These are phyloP conservation scores for Amoeboaphelidium protococcarum DNA, from an alignment of 371 early-diverging fungal species.

Conservation along the genomic window DNA sequence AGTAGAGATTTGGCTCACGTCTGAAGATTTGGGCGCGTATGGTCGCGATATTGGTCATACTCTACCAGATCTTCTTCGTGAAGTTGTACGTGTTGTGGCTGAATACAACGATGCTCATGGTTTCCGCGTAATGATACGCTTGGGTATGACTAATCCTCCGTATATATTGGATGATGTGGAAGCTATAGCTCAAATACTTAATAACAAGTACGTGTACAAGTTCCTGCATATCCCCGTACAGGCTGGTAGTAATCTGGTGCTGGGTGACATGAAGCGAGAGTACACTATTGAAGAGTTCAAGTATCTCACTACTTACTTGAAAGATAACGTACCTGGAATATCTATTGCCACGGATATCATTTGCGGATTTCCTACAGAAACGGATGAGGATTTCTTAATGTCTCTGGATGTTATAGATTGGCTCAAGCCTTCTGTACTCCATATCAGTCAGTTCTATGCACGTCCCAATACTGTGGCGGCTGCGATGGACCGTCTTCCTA, in stretches of 20 bases:
- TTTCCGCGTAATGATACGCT: constrained; percentile 14
- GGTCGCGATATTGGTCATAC: constrained; percentile 18
- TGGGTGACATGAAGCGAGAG: constrained; percentile 18
- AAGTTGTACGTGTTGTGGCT: constrained; percentile 13
- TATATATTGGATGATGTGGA: constrained; percentile 22
- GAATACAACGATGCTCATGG: constrained; percentile 4
- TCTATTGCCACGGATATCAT: constrained; percentile 21
- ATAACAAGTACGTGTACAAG: constrained; percentile 16
- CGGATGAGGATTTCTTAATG: constrained; percentile 16
- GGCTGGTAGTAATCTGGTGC: constrained; percentile 13
- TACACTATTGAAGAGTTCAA: constrained; percentile 17
- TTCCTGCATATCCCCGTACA: constrained; percentile 26
- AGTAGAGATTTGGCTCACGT: constrained; percentile 24
- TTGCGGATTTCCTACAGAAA: constrained; percentile 23
- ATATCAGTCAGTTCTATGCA: constrained; percentile 24
- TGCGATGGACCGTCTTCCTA: constrained; percentile 11
- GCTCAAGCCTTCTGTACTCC: constrained; percentile 15
- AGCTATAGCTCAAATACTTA: constrained; percentile 15
- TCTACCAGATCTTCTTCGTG: constrained; percentile 15
- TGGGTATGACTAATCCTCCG: constrained; percentile 28
- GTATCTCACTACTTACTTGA: constrained; percentile 10
- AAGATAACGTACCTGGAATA: constrained; percentile 7
- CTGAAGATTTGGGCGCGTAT: constrained; percentile 24
- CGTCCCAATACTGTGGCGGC: constrained; percentile 26
- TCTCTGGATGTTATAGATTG: constrained; percentile 11